These are phyloP conservation scores for Metschnikowia gelsemii DNA, from an alignment of 805 yeast species.

Conservation along the genomic window DNA sequence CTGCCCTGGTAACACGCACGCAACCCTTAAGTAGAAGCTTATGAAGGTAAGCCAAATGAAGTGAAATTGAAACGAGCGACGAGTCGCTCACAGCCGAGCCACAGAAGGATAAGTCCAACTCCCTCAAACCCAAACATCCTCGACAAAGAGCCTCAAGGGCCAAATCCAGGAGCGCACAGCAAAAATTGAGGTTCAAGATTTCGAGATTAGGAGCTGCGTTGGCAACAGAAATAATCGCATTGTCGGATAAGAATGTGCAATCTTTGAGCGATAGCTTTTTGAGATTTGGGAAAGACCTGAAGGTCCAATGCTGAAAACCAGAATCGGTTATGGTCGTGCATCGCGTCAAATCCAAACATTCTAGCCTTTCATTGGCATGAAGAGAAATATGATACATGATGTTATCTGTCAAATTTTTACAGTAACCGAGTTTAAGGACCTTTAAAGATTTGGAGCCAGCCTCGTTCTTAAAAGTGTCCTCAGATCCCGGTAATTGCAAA, in stretches of 20 bases:
- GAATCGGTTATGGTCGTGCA: conserved; percentile 77
- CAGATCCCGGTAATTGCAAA: conserved; percentile 13
- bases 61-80: conserved; percentile 58
- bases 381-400: conserved; percentile 62
- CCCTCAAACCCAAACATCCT: conserved; percentile 57
- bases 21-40: conserved; percentile 63
- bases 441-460: conserved; percentile 62
- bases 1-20: conserved; percentile 72
- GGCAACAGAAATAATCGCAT: conserved; percentile 60
- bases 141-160: conserved; percentile 64
- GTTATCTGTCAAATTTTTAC: conserved; percentile 71
- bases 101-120: conserved; percentile 66
- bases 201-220: conserved; percentile 58
- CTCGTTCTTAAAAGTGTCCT: conserved; percentile 19
- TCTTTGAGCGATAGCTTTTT: conserved; percentile 58
- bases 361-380: conserved; percentile 56
- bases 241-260: conserved; percentile 71
- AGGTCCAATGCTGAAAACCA: conserved; percentile 69
- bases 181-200: conserved; percentile 62
- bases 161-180: conserved; percentile 71
- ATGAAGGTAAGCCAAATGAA: conserved; percentile 50
- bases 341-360: conserved; percentile 60
- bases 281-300: conserved; percentile 53
- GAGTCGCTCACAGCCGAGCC: conserved; percentile 79
- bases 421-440: conserved; percentile 61